Conservation (phyloP, 805 yeast species). For the Zygoascus biomembranicola region DNA sequence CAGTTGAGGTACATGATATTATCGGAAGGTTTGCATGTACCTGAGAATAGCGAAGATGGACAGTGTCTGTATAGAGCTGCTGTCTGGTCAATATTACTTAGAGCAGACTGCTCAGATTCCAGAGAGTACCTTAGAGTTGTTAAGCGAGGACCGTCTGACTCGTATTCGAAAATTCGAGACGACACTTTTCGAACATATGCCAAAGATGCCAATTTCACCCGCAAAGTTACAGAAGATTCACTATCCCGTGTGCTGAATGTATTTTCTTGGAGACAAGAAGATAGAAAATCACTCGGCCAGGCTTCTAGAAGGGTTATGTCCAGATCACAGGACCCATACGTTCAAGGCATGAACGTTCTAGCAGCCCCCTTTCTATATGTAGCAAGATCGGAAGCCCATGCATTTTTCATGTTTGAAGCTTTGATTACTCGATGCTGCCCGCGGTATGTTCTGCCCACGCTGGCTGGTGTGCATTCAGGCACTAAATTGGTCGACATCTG, state of each 20-base stretch:
- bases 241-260: constrained; percentile 63
- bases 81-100: constrained; percentile 71
- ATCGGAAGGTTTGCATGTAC: constrained; percentile 36
- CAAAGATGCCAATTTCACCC: constrained; percentile 58
- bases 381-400: constrained; percentile 76
- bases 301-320: background rate
- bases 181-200: constrained; percentile 82
- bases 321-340: constrained; percentile 40
- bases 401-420: constrained; percentile 61
- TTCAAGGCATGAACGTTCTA: constrained; percentile 88
- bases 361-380: constrained; percentile 77
- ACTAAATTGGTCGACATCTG: constrained; percentile 60
- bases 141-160: constrained; percentile 47
- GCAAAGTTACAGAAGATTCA: constrained; percentile 59
- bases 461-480: constrained; percentile 73
- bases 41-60: constrained; percentile 23
- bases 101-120: constrained; percentile 52
- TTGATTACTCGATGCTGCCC: constrained; percentile 63
- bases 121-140: constrained; percentile 48
- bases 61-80: constrained; percentile 62
- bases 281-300: background rate
- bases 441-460: constrained; percentile 63
- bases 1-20: constrained; percentile 46
- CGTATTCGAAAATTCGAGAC: constrained; percentile 64
- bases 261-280: constrained; percentile 40